These are phyloP conservation scores for Plenodomus biglobosus DNA, from an alignment of 2,329 filamentous ascomycete genomes.

Conservation along the genomic window DNA sequence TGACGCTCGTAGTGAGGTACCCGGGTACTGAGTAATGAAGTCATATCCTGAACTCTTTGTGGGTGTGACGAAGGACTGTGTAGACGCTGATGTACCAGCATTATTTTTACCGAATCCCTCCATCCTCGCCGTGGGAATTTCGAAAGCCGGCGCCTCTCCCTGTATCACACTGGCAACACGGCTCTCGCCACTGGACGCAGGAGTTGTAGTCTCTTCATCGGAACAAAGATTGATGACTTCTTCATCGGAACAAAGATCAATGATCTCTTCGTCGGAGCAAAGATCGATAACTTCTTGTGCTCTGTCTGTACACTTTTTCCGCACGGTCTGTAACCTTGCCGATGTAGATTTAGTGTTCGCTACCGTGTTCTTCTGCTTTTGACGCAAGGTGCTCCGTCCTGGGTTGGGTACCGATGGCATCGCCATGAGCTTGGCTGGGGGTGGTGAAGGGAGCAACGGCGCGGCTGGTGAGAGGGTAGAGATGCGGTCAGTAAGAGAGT, in stretches of 20 bases:
- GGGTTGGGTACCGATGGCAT: no score
- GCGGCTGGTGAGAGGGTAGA: no score
- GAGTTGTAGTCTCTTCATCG: not conserved
- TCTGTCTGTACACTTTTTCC: not conserved
- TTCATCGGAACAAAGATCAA: no score
- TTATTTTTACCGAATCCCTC: not conserved
- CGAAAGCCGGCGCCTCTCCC: not conserved
- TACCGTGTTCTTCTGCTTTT: no score
- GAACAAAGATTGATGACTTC: not conserved
- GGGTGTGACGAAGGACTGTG: not conserved
- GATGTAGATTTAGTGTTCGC: not conserved
- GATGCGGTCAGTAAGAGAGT: no score
- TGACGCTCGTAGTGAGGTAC: not conserved
- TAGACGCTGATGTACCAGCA: not conserved
- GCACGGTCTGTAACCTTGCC: not conserved
- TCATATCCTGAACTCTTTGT: not conserved
- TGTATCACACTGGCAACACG: no score
- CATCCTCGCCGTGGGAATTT: not conserved
- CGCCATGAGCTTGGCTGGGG: no score
- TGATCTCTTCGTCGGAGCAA: constrained; percentile 5
- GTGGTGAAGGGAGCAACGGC: no score
- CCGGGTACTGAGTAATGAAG: not conserved
- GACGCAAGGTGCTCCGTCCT: no score
- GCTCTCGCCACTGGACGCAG: no score
- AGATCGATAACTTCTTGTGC: constrained; percentile 9